Conservation (phyloP, 1,139 yeast genomes). For the Pichia norvegensis region DNA sequence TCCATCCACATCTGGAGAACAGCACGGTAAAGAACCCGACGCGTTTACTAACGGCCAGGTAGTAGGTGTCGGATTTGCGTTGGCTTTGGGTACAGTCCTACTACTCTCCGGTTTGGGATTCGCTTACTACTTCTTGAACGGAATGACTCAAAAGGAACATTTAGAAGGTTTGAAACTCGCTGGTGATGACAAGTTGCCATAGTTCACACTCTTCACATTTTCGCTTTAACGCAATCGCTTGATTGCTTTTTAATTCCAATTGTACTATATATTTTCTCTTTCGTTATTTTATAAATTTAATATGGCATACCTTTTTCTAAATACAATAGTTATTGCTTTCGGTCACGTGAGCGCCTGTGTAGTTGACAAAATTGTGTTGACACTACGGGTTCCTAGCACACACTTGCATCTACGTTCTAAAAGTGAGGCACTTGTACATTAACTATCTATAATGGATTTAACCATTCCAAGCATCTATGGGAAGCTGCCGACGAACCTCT, state of each 20-base stretch:
- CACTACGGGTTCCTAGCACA: too few relatives aligned
- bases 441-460: conserved; percentile 14
- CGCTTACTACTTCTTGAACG: conserved; percentile 43
- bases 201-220: not conserved
- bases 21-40: conserved; percentile 14
- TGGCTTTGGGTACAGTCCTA: conserved; percentile 75
- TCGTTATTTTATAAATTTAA: not conserved
- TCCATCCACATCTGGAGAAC: conserved; percentile 16
- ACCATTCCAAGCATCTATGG: conserved; percentile 15
- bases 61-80: conserved; percentile 79
- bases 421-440: not conserved
- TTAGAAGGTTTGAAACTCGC: conserved; percentile 26
- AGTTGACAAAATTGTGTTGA: too few relatives aligned
- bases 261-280: not conserved
- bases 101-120: conserved; percentile 59
- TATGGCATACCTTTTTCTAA: too few relatives aligned
- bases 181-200: conserved; percentile 46
- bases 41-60: conserved; percentile 60
- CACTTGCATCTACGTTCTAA: too few relatives aligned
- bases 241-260: not conserved
- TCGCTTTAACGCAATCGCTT: not conserved
- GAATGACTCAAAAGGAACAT: conserved; percentile 30
- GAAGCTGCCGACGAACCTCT: conserved; percentile 1
- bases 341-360: too few relatives aligned
- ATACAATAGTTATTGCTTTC: too few relatives aligned